phyloP scores from a whole-genome alignment of 23 red algal genomes.

The Agarophyton chilense region DNA sequence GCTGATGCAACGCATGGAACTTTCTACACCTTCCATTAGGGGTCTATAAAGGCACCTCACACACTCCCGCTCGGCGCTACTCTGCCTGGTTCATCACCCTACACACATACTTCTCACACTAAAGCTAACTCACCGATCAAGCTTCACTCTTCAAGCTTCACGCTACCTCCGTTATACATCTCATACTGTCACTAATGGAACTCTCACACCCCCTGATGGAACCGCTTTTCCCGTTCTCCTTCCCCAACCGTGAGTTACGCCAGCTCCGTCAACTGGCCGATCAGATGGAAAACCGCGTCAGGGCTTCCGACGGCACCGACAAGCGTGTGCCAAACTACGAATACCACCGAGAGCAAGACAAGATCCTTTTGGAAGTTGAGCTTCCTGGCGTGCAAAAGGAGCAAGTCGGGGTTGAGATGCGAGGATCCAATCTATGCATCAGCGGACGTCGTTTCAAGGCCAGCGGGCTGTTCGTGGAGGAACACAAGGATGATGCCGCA shows the following conservation, averaged over 20 bases:
- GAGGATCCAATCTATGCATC: neutral
- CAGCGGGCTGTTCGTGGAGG: neutral
- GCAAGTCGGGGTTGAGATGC: neutral
- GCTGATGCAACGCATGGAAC: too few relatives aligned
- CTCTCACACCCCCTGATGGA: neutral
- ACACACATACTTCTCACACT: too few relatives aligned
- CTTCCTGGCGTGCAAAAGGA: constrained; percentile 1
- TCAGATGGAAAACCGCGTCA: neutral
- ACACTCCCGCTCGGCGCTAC: too few relatives aligned
- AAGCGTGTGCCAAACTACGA: constrained; percentile 8
- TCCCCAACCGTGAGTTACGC: neutral
- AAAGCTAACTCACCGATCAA: too few relatives aligned
- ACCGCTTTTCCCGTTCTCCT: neutral
- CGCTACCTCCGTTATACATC: too few relatives aligned
- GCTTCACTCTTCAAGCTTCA: too few relatives aligned
- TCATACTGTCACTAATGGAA: neutral
- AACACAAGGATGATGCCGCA: neutral
- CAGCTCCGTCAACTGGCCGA: constrained; percentile 7
- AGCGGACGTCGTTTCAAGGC: constrained; percentile 4
- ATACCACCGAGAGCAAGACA: neutral
- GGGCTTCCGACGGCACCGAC: neutral
- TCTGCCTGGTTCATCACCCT: too few relatives aligned
- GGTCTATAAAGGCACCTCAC: too few relatives aligned
- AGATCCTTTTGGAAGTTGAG: constrained; percentile 1
- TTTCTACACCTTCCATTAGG: too few relatives aligned